These are phyloP conservation scores for Murraya koenigii DNA, from an alignment of 345 rosid species.

Conservation along the genomic window DNA sequence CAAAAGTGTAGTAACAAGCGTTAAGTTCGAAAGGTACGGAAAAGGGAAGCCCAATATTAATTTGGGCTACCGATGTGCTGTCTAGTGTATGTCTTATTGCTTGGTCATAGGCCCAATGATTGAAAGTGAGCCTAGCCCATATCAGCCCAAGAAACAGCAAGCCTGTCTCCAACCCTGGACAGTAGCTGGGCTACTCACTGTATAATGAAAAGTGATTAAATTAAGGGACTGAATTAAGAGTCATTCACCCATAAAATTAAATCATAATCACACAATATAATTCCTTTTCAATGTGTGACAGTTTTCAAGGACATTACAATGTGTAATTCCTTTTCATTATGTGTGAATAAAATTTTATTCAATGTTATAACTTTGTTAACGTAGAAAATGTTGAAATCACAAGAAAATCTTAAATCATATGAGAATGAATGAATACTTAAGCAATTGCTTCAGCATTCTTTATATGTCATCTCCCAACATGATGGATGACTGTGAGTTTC, in stretches of 20 bases:
- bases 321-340: background rate
- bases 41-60: background rate
- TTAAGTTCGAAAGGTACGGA: too few relatives aligned
- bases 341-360: background rate
- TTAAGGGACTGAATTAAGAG: too few relatives aligned
- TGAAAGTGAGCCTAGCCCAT: background rate
- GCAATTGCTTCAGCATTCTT: background rate
- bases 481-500: background rate
- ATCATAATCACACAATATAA: too few relatives aligned
- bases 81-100: background rate
- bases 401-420: background rate
- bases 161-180: background rate
- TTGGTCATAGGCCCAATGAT: too few relatives aligned
- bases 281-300: too few relatives aligned
- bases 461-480: background rate
- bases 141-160: background rate
- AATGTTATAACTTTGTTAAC: too few relatives aligned
- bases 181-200: background rate
- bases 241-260: too few relatives aligned
- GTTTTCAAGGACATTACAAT: background rate
- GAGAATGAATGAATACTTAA: background rate
- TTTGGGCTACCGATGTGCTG: background rate
- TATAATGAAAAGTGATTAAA: too few relatives aligned
- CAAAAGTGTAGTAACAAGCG: too few relatives aligned
- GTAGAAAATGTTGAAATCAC: background rate